Base-by-base conservation (phyloP, 495 filamentous ascomycete species). In the Daldinia decipiens region DNA sequence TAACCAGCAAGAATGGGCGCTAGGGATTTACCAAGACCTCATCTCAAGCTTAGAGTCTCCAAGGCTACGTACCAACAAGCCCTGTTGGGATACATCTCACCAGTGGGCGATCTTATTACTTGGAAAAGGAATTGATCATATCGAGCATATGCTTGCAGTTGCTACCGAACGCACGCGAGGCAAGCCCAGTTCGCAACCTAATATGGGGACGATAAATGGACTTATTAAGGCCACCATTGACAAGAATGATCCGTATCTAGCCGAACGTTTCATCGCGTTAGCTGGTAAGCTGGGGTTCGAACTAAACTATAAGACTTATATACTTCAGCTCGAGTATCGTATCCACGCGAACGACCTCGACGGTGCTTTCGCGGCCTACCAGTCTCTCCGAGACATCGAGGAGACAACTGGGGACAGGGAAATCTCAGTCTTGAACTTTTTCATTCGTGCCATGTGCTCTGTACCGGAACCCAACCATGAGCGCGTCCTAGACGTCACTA, bases 291-390 rank as follows among this genome's bases (percentile, higher is more conserved):
- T 89, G 72, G 85, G 82, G 4, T 87, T 97, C 19, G 63, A 82
- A 43, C 87, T 90, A 0, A 82, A 94, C 76, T 81, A 83, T 4
- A 79, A 82, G 62, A 95, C 93, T 0, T 88, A 87, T 65, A 80
- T 93, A 32, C 79, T 97, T 21, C 90, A 93, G 75, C 83, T 98
- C 52, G 86, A 91, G 59, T 93, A 95, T 64, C 87, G 87, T 6
- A 83, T 96, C 4, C 85, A 87, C 57, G 88, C 88, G 13, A 82
- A 85, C 1, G 90, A 97, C 77, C 77, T 95, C 9, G 81, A 86
- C 45, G 89, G 89, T 21, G 90, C 92, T 12, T 82, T 87, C 15
- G 80, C 82, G 2, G 84, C 87, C 29, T 91, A 93, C 67, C 82
- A 87, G 53, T 82, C 86, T 6, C 79, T 93, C 12, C 84, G 86